Conservation (phyloP, 1,139 yeast genomes). For the Candida sp. region DNA sequence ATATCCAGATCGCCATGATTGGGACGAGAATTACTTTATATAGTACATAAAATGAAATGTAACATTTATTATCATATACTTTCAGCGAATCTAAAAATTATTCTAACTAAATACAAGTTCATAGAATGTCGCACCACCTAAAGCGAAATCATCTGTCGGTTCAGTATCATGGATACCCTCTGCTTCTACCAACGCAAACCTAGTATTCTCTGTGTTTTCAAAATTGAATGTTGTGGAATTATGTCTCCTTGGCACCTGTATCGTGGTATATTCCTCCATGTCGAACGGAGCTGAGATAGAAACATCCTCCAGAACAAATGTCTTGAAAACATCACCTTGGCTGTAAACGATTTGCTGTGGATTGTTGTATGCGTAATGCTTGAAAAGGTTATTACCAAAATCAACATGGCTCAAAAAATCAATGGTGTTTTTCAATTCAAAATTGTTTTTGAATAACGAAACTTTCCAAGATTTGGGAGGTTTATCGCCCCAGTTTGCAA, state of each 20-base stretch:
- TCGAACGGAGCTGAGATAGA: conserved; percentile 45
- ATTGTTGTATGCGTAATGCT: conserved; percentile 22
- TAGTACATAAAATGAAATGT: neutral
- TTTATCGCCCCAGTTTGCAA: conserved; percentile 47
- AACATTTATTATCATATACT: conserved; percentile 1
- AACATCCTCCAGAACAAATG: conserved; percentile 30
- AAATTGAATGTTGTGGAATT: conserved; percentile 47
- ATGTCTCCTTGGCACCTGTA: conserved; percentile 38
- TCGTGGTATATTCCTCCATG: conserved; percentile 21
- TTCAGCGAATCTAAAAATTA: neutral
- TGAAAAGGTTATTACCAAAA: conserved; percentile 31
- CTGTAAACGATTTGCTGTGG: conserved; percentile 19
- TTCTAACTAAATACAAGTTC: conserved; percentile 42
- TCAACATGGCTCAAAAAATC: conserved; percentile 42
- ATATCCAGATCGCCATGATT: neutral
- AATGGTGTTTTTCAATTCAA: conserved; percentile 14
- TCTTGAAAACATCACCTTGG: conserved; percentile 30
- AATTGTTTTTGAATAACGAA: conserved; percentile 27
- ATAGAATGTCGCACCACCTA: conserved; percentile 54
- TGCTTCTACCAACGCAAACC: conserved; percentile 49
- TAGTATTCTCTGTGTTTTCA: conserved; percentile 20
- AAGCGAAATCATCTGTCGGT: conserved; percentile 25
- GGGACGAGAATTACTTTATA: neutral
- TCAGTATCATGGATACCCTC: conserved; percentile 41
- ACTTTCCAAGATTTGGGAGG: conserved; percentile 42